A percentile compares a stretch with the other conserved stretches of the same genome.
Evolutionary conservation across 2,329 filamentous ascomycete genomes (phyloP).

Genomic region (Colletotrichum truncatum): DNA sequence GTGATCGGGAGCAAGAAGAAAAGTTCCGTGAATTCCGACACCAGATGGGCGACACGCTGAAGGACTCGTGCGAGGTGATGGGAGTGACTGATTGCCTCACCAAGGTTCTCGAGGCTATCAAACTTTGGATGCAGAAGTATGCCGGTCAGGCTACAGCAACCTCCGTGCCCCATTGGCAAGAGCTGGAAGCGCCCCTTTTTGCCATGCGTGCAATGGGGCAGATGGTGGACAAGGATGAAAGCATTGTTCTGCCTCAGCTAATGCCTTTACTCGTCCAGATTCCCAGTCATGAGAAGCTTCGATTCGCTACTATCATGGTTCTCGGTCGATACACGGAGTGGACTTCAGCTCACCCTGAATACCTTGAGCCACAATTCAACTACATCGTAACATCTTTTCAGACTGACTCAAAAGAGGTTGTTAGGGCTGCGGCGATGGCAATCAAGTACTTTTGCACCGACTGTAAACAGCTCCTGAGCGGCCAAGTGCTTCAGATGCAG

Average conservation of each 20-base stretch:
- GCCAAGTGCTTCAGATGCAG: conserved; percentile 86
- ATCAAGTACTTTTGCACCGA: conserved; percentile 98
- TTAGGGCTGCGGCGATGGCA: conserved; percentile 89
- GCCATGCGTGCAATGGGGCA: conserved; percentile 95
- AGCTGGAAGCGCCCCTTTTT: conserved; percentile 93
- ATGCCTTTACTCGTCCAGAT: conserved; percentile 95
- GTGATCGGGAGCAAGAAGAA: conserved; percentile 94
- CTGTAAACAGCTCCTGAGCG: conserved; percentile 86
- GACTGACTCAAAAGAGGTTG: conserved; percentile 87
- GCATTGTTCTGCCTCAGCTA: conserved; percentile 85
- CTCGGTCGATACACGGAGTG: conserved; percentile 97
- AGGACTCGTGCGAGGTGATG: conserved; percentile 96
- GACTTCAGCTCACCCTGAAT: conserved; percentile 94
- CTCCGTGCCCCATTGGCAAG: conserved; percentile 93
- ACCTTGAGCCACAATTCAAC: conserved; percentile 89
- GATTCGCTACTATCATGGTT: conserved; percentile 98
- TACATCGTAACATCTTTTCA: conserved; percentile 96
- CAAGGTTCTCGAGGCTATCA: conserved; percentile 88
- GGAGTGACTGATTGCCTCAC: conserved; percentile 89
- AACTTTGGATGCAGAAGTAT: conserved; percentile 87
- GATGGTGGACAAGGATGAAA: conserved; percentile 93
- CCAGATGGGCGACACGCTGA: conserved; percentile 96
- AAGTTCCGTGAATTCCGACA: conserved; percentile 97
- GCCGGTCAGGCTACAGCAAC: conserved; percentile 77
- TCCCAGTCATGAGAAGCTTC: conserved; percentile 95